Evolutionary conservation across 345 rosid genomes (phyloP).

Genomic region (Jatropha curcas): DNA sequence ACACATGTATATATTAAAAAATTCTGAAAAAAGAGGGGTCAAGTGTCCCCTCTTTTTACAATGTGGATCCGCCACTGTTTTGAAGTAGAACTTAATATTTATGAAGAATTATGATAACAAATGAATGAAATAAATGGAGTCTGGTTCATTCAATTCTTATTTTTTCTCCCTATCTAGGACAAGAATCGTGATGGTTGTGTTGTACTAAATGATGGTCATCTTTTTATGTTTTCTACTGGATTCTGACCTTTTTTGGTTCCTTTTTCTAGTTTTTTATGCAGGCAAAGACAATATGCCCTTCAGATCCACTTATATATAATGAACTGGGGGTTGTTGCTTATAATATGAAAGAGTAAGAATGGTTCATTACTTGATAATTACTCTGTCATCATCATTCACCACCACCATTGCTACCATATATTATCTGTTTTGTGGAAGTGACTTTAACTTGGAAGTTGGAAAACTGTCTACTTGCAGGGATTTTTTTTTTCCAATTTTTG

Average conservation of each 20-base stretch:
- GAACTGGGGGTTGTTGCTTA: slow-evolving; percentile 98
- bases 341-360: slow-evolving; percentile 87
- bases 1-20: too few species aligned
- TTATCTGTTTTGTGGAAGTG: neutral
- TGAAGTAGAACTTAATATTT: too few species aligned
- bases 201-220: neutral
- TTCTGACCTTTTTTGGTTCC: slow-evolving; percentile 18
- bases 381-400: too few species aligned
- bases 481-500: slow-evolving; percentile 12
- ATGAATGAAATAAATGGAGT: neutral
- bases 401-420: neutral
- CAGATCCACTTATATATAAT: slow-evolving; percentile 92
- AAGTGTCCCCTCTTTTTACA: too few species aligned
- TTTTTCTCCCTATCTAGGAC: neutral
- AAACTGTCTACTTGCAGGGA: neutral
- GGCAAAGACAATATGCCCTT: slow-evolving; percentile 86
- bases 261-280: slow-evolving; percentile 79
- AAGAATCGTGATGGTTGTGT: slow-evolving; percentile 5
- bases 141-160: neutral
- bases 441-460: neutral
- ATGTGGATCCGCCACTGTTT: too few species aligned
- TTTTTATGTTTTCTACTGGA: neutral
- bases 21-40: too few species aligned
- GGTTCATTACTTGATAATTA: slow-evolving; percentile 9
- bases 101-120: neutral